Evolutionary conservation across 495 filamentous ascomycete genomes (phyloP).

Genomic region (Hypoxylon lenormandii): DNA sequence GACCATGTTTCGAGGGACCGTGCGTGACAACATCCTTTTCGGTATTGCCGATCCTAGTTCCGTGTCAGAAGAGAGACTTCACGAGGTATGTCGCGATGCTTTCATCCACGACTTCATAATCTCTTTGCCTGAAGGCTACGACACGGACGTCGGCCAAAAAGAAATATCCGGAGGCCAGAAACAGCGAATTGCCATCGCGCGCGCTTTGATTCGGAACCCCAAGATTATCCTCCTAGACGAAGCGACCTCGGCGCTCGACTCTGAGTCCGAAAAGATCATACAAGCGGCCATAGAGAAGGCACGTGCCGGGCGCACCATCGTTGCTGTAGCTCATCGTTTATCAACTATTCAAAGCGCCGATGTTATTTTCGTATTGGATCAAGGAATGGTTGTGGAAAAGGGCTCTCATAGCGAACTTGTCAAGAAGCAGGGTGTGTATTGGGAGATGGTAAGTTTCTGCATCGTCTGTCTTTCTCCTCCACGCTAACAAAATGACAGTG

Average conservation of each 20-base stretch:
- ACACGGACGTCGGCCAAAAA: conserved; percentile 66
- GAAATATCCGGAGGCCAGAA: conserved; percentile 75
- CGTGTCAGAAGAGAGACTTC: background rate
- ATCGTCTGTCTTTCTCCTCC: background rate
- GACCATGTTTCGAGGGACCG: conserved; percentile 56
- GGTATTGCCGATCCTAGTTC: conserved; percentile 48
- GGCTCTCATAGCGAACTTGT: conserved; percentile 71
- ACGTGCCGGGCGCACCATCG: conserved; percentile 71
- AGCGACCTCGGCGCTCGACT: conserved; percentile 72
- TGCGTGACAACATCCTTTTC: conserved; percentile 62
- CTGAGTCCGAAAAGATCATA: conserved; percentile 58
- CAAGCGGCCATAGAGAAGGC: conserved; percentile 54
- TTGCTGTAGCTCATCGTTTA: conserved; percentile 81
- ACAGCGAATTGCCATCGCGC: conserved; percentile 72
- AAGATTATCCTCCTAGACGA: conserved; percentile 81
- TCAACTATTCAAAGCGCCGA: conserved; percentile 79
- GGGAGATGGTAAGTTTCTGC: background rate
- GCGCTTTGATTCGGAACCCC: conserved; percentile 74
- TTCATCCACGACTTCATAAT: conserved; percentile 60
- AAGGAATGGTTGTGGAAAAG: conserved; percentile 70
- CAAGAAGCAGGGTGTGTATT: background rate
- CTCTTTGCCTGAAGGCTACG: conserved; percentile 63
- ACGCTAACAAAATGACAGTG: conserved; percentile 1
- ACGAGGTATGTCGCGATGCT: conserved; percentile 32
- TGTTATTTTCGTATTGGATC: conserved; percentile 76